Evolutionary conservation across 2,329 filamentous ascomycete genomes (phyloP).

Genomic region (Sporothrix sp.): DNA sequence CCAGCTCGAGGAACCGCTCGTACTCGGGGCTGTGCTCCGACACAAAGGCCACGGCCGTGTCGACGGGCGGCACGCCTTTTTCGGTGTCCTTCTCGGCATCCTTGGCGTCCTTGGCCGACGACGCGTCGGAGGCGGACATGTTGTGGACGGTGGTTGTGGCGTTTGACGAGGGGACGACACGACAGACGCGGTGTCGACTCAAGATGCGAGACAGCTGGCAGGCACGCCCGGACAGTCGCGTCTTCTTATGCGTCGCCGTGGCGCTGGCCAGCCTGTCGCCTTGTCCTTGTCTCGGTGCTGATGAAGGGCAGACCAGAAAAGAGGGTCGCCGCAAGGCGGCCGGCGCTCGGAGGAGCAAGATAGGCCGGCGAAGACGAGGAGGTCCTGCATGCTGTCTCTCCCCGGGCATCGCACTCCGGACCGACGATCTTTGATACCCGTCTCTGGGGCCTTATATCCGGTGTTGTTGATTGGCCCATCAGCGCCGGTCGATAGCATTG

Average conservation of each 20-base stretch:
- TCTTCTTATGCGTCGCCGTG: slow-evolving; percentile 2
- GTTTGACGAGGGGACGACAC: background rate
- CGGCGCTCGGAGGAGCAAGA: background rate
- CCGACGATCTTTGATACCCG: too few species aligned
- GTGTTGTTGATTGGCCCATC: background rate
- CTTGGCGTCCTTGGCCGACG: slow-evolving; percentile 7
- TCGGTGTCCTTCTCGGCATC: background rate
- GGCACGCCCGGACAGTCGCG: too few species aligned
- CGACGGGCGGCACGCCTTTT: background rate
- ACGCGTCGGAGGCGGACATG: slow-evolving; percentile 7
- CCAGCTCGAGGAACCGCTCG: slow-evolving; percentile 3
- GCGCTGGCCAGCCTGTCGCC: background rate
- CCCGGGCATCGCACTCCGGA: too few species aligned
- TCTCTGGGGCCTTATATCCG: slow-evolving; percentile 2
- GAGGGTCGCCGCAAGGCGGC: background rate
- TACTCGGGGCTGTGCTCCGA: slow-evolving; percentile 8
- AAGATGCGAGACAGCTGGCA: too few species aligned
- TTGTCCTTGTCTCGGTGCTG: background rate
- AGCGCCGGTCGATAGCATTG: background rate
- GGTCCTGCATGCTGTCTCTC: background rate
- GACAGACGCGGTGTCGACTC: background rate
- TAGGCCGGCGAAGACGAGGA: background rate
- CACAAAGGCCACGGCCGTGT: background rate
- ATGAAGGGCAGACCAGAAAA: background rate
- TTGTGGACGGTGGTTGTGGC: background rate